Evolutionary conservation across 1,284 basidiomycete genomes (phyloP), one percentile per base, ranked within the genome.

Genomic region (Heliocybe sulcata): DNA sequence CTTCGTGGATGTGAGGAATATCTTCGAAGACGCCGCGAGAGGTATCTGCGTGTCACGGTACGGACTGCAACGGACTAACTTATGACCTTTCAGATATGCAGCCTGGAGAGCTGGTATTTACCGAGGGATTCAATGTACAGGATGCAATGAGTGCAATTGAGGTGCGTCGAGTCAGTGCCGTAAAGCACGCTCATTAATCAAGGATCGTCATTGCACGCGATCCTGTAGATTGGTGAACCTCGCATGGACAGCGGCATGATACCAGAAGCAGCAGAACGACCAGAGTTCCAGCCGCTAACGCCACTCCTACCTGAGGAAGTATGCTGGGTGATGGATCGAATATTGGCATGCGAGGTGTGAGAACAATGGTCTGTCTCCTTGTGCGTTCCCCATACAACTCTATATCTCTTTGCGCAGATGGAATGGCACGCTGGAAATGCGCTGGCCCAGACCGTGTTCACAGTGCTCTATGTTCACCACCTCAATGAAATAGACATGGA

Each of bases 81-180:
- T 52, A 22, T 52, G 52, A 20, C 6, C 6, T 3, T 42, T 20
- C 58, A 92, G 91, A 81, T 49, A 82, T 94, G 77, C 73, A 77
- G 33, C 71, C 77, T 1, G 84, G 83, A 11, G 76, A 77, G 52
- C 74, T 92, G 58, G 60, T 93, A n/a, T 77, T 91, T 45, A 82
- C 83, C 57, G 77, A 83, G 1, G 80, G 80, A 31, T 87, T 92
- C 60, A 80, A 82, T 14, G 72, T 94, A 51, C 77, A 87, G 58
- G 93, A 96, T 58, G 85, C 91, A 12, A 95, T 96, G 93, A 90
- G 89, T 59, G 90, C 91, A 16, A 83, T 95, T 55, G 87, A 92
- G 77, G 89, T 90, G 65, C 60, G 73, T 56, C 57, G 31, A 35
- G 31, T 31, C 38, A 33, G 45, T 57, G 51, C 12, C 29, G 29